A percentile compares a stretch with the other conserved stretches of the same genome.
phyloP scores from a whole-genome alignment of 495 filamentous ascomycete species.

The Elasticomyces elasticus region DNA sequence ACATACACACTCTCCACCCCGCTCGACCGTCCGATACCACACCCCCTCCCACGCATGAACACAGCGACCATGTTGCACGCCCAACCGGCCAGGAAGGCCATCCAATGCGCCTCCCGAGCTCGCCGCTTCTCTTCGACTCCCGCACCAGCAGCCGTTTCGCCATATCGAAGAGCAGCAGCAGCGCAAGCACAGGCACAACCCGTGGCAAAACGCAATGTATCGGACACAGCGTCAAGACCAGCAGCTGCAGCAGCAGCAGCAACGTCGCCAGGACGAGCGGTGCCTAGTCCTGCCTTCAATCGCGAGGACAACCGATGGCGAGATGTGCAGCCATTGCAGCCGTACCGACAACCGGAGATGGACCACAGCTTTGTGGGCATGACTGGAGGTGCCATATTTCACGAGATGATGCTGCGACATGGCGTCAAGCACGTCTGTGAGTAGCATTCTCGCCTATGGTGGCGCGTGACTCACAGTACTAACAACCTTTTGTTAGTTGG shows the following conservation, averaged over 20 bases:
- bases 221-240: conserved; percentile 26
- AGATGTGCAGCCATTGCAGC: conserved; percentile 31
- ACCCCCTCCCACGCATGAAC: not conserved
- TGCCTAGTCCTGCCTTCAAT: conserved; percentile 36
- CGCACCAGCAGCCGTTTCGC: conserved; percentile 27
- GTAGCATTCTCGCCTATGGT: conserved; percentile 1
- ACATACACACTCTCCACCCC: not conserved
- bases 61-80: conserved; percentile 17
- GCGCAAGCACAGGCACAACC: conserved; percentile 10
- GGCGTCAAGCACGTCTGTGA: conserved; percentile 71
- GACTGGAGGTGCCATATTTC: conserved; percentile 93
- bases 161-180: conserved; percentile 24
- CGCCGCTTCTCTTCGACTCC: conserved; percentile 22
- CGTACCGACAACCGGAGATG: conserved; percentile 32
- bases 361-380: conserved; percentile 70
- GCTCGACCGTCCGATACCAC: not conserved
- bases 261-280: conserved; percentile 23
- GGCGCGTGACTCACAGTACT: conserved; percentile 2
- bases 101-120: conserved; percentile 17
- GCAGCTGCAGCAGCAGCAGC: conserved; percentile 30
- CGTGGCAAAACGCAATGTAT: conserved; percentile 11
- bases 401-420: conserved; percentile 96
- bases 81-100: conserved; percentile 14
- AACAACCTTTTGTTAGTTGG: conserved; percentile 41
- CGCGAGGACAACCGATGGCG: conserved; percentile 27